Evolutionary conservation across 306 rosid genomes (phyloP).

Genomic region (Lupinus albus): DNA sequence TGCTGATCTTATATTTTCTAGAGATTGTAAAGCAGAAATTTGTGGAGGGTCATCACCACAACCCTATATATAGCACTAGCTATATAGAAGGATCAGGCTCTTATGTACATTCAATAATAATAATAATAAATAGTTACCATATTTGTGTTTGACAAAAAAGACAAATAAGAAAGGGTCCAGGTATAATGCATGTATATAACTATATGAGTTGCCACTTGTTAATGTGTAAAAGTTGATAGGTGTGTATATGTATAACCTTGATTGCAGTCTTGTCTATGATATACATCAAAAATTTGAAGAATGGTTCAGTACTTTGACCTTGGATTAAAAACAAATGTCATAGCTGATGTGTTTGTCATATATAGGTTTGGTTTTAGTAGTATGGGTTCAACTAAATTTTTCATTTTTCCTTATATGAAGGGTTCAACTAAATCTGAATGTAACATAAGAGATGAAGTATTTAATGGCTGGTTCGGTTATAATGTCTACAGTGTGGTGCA

Average conservation of each 20-base stretch:
- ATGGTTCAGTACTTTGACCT: conserved; percentile 36
- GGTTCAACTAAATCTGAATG: conserved; percentile 17
- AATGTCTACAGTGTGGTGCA: background rate
- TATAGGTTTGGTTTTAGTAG: background rate
- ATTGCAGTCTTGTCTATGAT: conserved; percentile 45
- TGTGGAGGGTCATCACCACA: conserved; percentile 5
- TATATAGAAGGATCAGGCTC: conserved; percentile 23
- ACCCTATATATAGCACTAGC: conserved; percentile 15
- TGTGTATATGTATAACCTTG: conserved; percentile 15
- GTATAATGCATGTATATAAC: conserved; percentile 34
- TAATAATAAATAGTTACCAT: conserved; percentile 42
- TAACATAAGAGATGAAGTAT: conserved; percentile 7
- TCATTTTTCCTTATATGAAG: background rate
- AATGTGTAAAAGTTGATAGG: conserved; percentile 20
- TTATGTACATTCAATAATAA: background rate
- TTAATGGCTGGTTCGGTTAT: conserved; percentile 32
- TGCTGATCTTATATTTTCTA: too few relatives aligned
- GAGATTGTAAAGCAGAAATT: background rate
- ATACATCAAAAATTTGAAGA: conserved; percentile 35
- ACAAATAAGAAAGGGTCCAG: conserved; percentile 44
- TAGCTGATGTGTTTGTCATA: background rate
- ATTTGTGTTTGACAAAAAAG: conserved; percentile 50
- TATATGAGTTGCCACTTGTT: conserved; percentile 41
- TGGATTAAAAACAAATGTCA: background rate
- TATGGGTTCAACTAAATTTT: background rate